Evolutionary conservation across 768 basidiomycete species (phyloP).

Genomic region (Mycena galericulata): DNA sequence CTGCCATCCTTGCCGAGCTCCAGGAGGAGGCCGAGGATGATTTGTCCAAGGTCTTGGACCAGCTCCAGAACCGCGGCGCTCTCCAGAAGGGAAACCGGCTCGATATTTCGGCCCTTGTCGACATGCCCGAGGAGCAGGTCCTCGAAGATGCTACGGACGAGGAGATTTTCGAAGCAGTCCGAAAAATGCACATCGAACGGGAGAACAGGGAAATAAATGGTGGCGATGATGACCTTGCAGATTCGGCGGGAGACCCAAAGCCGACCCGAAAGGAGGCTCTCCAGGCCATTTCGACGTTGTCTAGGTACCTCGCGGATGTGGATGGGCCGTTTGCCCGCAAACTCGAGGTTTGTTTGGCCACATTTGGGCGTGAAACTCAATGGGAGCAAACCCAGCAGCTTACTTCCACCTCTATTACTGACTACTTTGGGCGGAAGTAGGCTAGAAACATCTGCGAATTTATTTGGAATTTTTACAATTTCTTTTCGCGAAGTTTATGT

Average conservation of each 20-base stretch:
- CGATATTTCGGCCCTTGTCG: background rate
- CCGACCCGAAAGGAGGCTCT: background rate
- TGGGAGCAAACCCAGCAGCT: background rate
- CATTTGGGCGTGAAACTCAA: constrained; percentile 5
- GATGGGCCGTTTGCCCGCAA: constrained; percentile 1
- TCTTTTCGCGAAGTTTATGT: background rate
- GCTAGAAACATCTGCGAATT: background rate
- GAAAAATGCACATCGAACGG: background rate
- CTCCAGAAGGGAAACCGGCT: constrained; percentile 1
- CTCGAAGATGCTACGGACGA: constrained; percentile 2
- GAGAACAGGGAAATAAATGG: background rate
- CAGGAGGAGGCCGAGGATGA: background rate
- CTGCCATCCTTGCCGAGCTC: constrained; percentile 38
- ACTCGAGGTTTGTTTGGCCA: background rate
- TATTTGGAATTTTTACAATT: background rate
- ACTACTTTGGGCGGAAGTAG: background rate
- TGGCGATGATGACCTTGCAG: background rate
- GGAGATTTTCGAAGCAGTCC: constrained; percentile 2
- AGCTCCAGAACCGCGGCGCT: background rate
- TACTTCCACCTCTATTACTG: constrained; percentile 8
- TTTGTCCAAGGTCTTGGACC: background rate
- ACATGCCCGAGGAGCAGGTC: constrained; percentile 1
- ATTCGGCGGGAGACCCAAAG: background rate
- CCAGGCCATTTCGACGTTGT: background rate
- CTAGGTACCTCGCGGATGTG: background rate